These are phyloP conservation scores for Zhuliangozyma blackwelliae DNA, from an alignment of 1,139 yeast genomes.

Conservation along the genomic window DNA sequence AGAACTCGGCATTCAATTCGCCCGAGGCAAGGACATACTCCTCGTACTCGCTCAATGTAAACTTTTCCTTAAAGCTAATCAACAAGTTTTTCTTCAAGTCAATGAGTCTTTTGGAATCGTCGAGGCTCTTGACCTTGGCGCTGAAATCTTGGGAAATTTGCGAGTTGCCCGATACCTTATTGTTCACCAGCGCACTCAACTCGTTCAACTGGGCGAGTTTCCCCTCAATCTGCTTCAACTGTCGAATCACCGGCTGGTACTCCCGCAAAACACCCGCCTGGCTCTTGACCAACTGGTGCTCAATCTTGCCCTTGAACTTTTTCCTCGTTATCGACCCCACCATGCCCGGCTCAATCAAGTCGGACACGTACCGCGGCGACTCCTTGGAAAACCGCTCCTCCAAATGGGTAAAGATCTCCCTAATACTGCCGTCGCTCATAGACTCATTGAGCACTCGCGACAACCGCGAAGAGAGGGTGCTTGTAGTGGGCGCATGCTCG, in stretches of 20 bases:
- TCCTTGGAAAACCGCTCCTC: constrained; percentile 34
- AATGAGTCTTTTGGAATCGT: constrained; percentile 38
- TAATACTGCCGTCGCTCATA: constrained; percentile 42
- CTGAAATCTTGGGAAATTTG: constrained; percentile 22
- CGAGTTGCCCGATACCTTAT: constrained; percentile 27
- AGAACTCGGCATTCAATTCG: constrained; percentile 54
- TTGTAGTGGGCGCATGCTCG: no score
- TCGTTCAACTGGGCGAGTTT: constrained; percentile 39
- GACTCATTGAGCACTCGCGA: constrained; percentile 49
- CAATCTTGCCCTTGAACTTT: constrained; percentile 63
- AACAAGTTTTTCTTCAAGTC: constrained; percentile 53
- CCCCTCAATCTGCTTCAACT: constrained; percentile 39
- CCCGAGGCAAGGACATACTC: constrained; percentile 48
- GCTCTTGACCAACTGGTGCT: constrained; percentile 62
- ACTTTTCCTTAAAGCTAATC: constrained; percentile 55
- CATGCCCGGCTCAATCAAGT: constrained; percentile 49
- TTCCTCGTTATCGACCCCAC: constrained; percentile 56
- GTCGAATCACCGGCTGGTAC: constrained; percentile 53
- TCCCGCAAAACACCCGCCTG: constrained; percentile 58
- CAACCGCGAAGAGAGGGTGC: constrained; percentile 40
- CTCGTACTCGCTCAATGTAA: constrained; percentile 71
- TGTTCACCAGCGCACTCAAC: constrained; percentile 28
- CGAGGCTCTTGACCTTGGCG: constrained; percentile 35
- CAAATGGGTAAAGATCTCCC: constrained; percentile 45
- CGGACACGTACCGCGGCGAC: constrained; percentile 23